phyloP scores from a whole-genome alignment of 2,329 filamentous ascomycete species.

The Penicillium sp. region DNA sequence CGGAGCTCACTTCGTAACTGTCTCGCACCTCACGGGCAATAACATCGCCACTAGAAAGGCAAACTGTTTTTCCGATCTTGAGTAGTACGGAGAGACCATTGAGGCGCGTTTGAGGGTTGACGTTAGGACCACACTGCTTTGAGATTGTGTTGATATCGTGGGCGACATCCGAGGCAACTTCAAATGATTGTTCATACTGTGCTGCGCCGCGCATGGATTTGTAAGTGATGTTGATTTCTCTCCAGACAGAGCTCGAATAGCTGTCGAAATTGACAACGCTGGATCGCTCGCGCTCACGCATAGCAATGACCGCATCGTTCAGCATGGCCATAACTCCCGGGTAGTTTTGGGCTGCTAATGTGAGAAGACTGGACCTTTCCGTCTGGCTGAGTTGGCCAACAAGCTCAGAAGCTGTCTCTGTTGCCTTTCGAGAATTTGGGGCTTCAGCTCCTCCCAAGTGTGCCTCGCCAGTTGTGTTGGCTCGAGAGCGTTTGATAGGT shows the following conservation, averaged over 20 bases:
- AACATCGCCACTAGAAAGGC: slow-evolving; percentile 3
- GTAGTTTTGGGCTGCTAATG: not conserved
- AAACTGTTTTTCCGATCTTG: slow-evolving; percentile 23
- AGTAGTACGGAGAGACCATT: slow-evolving; percentile 20
- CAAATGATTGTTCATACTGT: slow-evolving; percentile 9
- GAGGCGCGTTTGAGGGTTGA: slow-evolving; percentile 8
- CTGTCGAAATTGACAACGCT: not conserved
- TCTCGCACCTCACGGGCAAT: slow-evolving; percentile 17
- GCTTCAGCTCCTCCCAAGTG: not conserved
- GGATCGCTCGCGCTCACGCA: not conserved
- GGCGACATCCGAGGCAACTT: not conserved
- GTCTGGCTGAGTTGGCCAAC: not conserved
- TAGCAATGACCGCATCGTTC: not conserved
- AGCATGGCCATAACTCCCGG: not conserved
- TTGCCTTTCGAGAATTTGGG: not conserved
- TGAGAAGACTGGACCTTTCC: not conserved
- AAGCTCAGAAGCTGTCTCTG: not conserved
- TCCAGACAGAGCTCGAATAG: slow-evolving; percentile 7
- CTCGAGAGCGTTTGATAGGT: not conserved
- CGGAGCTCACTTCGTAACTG: slow-evolving; percentile 3
- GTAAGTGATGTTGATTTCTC: slow-evolving; percentile 13
- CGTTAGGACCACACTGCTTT: slow-evolving; percentile 2
- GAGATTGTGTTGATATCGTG: slow-evolving; percentile 1
- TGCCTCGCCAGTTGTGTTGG: not conserved
- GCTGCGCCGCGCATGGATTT: not conserved